Conservation (phyloP, 257 asterid species). For the Primulina huaijiensis region DNA sequence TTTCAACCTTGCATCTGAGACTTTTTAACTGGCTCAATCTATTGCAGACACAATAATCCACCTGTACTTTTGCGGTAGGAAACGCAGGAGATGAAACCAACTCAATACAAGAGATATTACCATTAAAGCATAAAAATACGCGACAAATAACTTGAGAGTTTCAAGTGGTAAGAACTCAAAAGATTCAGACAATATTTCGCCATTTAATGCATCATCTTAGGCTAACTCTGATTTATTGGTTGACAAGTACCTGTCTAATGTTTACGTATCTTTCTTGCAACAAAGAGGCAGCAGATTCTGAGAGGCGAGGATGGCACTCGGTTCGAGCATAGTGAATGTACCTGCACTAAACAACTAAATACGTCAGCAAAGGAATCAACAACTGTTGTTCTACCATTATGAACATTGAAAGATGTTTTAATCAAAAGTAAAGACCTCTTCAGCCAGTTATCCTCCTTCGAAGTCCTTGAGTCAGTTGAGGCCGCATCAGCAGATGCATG, state of each 20-base stretch:
- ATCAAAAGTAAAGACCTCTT: conserved; percentile 52
- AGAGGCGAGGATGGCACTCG: conserved; percentile 86
- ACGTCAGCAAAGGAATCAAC: conserved; percentile 23
- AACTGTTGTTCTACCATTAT: neutral
- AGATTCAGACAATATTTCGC: neutral
- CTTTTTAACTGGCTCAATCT: conserved; percentile 1
- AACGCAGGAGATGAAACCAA: conserved; percentile 1
- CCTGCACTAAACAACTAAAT: conserved; percentile 42
- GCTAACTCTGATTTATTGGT: neutral
- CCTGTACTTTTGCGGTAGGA: conserved; percentile 1
- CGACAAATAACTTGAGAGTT: neutral
- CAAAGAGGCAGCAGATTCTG: conserved; percentile 82
- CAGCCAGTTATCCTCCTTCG: conserved; percentile 92
- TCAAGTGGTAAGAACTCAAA: neutral
- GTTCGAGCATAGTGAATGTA: conserved; percentile 87
- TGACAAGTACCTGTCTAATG: conserved; percentile 78
- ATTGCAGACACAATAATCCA: neutral
- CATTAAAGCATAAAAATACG: neutral
- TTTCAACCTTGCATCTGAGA: neutral
- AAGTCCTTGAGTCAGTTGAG: conserved; percentile 47
- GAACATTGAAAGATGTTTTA: conserved; percentile 5
- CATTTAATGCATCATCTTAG: neutral
- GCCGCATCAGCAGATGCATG: conserved; percentile 91
- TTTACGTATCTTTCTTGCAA: conserved; percentile 83
- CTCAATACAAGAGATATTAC: neutral